These are phyloP conservation scores for Paecilomyces variotii DNA, from an alignment of 2,329 filamentous ascomycete genomes.

Conservation along the genomic window DNA sequence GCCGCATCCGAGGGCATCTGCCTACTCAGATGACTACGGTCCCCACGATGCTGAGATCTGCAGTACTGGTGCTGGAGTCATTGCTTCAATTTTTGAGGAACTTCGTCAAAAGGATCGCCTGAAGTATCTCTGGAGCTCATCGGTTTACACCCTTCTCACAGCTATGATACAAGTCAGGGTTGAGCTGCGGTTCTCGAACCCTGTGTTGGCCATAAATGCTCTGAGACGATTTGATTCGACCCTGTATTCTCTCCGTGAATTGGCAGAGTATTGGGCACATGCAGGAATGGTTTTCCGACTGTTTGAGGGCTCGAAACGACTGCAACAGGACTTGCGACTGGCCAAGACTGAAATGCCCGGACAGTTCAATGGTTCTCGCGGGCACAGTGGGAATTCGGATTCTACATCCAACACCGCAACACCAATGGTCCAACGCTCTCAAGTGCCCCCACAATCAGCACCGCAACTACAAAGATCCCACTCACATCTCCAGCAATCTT, in stretches of 20 bases:
- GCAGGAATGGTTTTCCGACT: constrained; percentile 36
- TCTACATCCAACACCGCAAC: constrained; percentile 10
- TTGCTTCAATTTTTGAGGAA: constrained; percentile 39
- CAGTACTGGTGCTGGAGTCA: constrained; percentile 37
- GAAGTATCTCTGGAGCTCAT: constrained; percentile 38
- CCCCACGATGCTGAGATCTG: constrained; percentile 40
- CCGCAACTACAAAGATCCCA: constrained; percentile 14
- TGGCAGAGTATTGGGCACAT: constrained; percentile 36
- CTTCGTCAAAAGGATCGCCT: constrained; percentile 33
- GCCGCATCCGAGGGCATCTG: constrained; percentile 35
- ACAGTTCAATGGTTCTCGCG: constrained; percentile 13
- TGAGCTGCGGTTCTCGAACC: constrained; percentile 39
- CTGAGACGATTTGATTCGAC: constrained; percentile 38
- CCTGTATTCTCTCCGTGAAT: constrained; percentile 31
- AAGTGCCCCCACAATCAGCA: constrained; percentile 14
- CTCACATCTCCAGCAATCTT: not conserved
- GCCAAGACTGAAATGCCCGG: constrained; percentile 27
- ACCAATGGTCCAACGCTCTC: constrained; percentile 11
- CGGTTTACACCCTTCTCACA: constrained; percentile 38
- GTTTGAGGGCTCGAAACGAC: constrained; percentile 36
- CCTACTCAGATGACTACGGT: constrained; percentile 37
- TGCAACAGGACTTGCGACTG: constrained; percentile 33
- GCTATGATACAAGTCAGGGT: constrained; percentile 41
- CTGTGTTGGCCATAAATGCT: constrained; percentile 38
- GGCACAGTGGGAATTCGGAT: constrained; percentile 5